Percentiles rank a stretch among this genome's conserved stretches.
Evolutionary conservation across 2,329 filamentous ascomycete genomes (phyloP).

Genomic region (Aspergillus brunneoviolaceus): DNA sequence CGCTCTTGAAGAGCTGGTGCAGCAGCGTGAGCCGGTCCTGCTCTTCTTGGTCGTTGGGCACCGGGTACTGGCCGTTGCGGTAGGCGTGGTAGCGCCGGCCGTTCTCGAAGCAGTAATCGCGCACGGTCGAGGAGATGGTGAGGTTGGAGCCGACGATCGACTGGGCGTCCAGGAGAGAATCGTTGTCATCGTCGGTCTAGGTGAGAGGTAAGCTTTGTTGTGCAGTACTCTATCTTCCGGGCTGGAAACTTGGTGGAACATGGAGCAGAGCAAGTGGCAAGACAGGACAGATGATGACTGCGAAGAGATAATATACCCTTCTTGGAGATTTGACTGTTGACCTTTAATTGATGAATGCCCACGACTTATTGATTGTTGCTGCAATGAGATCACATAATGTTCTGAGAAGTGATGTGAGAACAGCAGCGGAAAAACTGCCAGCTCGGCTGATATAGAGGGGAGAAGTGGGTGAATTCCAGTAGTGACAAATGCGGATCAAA

Average conservation of each 20-base stretch:
- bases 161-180: constrained; percentile 32
- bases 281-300: not conserved
- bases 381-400: no score
- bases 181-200: constrained; percentile 36
- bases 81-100: constrained; percentile 47
- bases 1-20: constrained; percentile 41
- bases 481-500: no score
- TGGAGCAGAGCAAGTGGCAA: no score
- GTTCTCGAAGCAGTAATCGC: constrained; percentile 42
- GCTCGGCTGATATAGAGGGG: no score
- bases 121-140: constrained; percentile 41
- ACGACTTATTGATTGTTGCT: no score
- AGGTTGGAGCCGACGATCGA: constrained; percentile 42
- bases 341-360: no score
- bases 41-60: constrained; percentile 47
- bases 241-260: no score
- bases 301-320: not conserved
- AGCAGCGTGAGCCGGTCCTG: constrained; percentile 44
- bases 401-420: no score
- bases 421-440: no score
- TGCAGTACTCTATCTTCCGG: not conserved
- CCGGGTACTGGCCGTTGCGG: constrained; percentile 42
- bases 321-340: no score
- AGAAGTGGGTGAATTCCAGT: no score
- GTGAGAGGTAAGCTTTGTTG: not conserved